Evolutionary conservation across 495 filamentous ascomycete genomes (phyloP).

Genomic region (Collariella sp.): DNA sequence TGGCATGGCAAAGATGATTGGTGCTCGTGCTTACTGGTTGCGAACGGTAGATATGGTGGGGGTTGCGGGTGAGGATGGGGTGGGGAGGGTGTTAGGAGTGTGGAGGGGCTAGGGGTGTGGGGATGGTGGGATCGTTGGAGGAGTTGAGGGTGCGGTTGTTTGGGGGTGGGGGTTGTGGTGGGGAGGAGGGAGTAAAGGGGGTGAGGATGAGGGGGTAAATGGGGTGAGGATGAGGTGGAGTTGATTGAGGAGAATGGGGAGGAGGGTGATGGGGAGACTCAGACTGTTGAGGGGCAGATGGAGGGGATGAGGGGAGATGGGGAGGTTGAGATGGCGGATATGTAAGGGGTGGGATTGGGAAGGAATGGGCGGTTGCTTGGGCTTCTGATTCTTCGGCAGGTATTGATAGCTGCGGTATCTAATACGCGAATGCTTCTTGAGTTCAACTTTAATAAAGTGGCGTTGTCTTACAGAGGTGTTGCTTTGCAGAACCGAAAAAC

Average conservation of each 20-base stretch:
- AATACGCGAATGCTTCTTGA: no score
- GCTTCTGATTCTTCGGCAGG: not conserved
- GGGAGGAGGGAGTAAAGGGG: not conserved
- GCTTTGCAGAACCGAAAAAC: no score
- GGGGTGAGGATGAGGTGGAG: not conserved
- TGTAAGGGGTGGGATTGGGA: no score
- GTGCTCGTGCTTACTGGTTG: not conserved
- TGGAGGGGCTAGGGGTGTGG: no score
- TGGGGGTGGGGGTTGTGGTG: not conserved
- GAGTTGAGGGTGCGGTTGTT: not conserved
- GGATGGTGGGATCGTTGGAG: no score
- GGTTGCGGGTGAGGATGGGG: not conserved
- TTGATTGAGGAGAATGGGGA: no score
- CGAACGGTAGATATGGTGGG: not conserved
- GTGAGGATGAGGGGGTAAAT: no score
- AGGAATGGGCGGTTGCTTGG: no score
- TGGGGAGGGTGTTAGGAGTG: not conserved
- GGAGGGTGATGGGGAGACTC: not conserved
- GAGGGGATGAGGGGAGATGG: not conserved
- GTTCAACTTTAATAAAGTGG: no score
- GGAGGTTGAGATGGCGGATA: not conserved
- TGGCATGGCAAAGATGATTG: not conserved
- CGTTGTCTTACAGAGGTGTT: no score
- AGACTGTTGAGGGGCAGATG: not conserved
- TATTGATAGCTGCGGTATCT: no score